phyloP scores from a whole-genome alignment of 805 yeast genomes.

The Ogataea wickerhamii region DNA sequence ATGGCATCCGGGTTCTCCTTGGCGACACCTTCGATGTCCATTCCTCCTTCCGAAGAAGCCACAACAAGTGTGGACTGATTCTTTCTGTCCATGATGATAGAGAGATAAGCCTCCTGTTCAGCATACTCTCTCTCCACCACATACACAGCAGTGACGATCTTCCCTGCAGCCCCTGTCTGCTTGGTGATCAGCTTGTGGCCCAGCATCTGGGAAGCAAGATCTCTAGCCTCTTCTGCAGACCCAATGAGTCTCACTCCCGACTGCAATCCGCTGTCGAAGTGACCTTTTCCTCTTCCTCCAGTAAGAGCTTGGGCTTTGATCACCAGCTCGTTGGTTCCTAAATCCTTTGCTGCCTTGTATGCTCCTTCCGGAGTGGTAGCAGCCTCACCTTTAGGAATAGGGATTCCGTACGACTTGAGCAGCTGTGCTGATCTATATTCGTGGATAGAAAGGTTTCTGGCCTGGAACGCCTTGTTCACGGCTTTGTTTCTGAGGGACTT shows the following conservation, averaged over 20 bases:
- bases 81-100: constrained; percentile 91
- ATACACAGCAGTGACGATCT: constrained; percentile 94
- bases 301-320: constrained; percentile 98
- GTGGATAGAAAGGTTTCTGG: constrained; percentile 83
- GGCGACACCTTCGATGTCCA: constrained; percentile 99
- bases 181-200: constrained; percentile 92
- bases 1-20: constrained; percentile 86
- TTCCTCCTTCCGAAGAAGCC: constrained; percentile 98
- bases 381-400: constrained; percentile 88
- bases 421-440: constrained; percentile 94
- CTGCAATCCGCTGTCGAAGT: constrained; percentile 90
- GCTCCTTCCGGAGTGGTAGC: constrained; percentile 91
- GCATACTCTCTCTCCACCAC: constrained; percentile 93
- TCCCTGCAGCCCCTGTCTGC: constrained; percentile 97
- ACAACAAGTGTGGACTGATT: constrained; percentile 89
- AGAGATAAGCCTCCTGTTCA: constrained; percentile 90
- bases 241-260: constrained; percentile 94
- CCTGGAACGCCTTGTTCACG: constrained; percentile 21
- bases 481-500: constrained; percentile 4
- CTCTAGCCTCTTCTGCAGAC: constrained; percentile 81
- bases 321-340: constrained; percentile 79
- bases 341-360: constrained; percentile 68
- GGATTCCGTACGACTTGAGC: constrained; percentile 76
- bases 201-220: constrained; percentile 85
- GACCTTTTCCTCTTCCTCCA: constrained; percentile 99